Evolutionary conservation across 108 stramenopile genomes (phyloP), one percentile per base, ranked within the genome.

Genomic region (Discostella pseudostelligera): DNA sequence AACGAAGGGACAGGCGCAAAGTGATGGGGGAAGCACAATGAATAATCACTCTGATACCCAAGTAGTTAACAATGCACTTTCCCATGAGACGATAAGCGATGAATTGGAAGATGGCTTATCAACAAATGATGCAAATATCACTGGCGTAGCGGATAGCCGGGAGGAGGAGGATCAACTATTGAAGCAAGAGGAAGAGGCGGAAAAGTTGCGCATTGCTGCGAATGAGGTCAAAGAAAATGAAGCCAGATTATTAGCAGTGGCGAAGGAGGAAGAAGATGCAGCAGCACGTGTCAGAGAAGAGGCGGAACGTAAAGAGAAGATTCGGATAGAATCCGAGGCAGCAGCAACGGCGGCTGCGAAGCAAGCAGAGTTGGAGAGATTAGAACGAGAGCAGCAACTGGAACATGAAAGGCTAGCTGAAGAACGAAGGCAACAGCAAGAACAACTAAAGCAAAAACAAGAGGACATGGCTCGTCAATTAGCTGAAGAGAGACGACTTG

Each of bases 291-390:
- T 8, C 36, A 3, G 20, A 13, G 36, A 17, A 57, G 8, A 22
- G 56, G 58, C 35, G 35, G n/a, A n/a, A n/a, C n/a, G n/a, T n/a
- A n/a, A 16, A 13, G 20, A 40, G 39, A 42, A 56, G 26, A 14
- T n/a, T n/a, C n/a, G n/a, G n/a, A n/a, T n/a, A 61, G 48, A 4
- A 61, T 45, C 45, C 9, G 40, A 11, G 58, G 40, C 39, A 46
- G 61, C 14, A 9, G 62, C 46, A 19, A 1, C 36, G 1, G 51
- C 37, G 7, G 50, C 25, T 8, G 6, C 50, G 25, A 51, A 26
- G 50, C 22, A 1, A 21, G 57, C 40, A 36, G 57, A 58, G 32
- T 42, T 39, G 37, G 14, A 58, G 8, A 32, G 35, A 21, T 6
- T 60, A 37, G 57, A 59, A 59, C 37, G 22, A 43, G 25, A 24